Percentiles rank a stretch among this genome's conserved stretches.
Conservation (phyloP, 2,329 filamentous ascomycete genomes). For the Epichloe sp. region DNA sequence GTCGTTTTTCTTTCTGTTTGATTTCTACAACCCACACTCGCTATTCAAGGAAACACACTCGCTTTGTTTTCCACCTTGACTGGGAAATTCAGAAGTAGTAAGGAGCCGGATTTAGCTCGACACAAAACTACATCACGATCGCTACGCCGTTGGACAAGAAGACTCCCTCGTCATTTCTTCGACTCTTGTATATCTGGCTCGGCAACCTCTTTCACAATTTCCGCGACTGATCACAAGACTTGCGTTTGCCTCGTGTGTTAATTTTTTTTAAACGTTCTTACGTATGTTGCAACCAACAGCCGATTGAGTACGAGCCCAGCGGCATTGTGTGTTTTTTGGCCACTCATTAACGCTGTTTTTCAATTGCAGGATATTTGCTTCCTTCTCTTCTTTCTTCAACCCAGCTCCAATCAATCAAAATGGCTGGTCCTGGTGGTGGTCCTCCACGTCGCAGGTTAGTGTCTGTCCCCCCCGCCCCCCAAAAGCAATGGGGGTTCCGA, state of each 20-base stretch:
- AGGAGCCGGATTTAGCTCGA: not conserved
- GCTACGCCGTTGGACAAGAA: slow-evolving; percentile 16
- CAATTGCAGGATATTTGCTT: not conserved
- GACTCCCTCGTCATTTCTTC: not conserved
- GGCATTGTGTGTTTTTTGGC: no score
- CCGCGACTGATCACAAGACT: slow-evolving; percentile 21
- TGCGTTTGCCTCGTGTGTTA: slow-evolving; percentile 12
- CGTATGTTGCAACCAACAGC: slow-evolving; percentile 13
- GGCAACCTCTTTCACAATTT: slow-evolving; percentile 20
- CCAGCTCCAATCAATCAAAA: slow-evolving; percentile 27
- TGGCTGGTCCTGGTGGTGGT: slow-evolving; percentile 91
- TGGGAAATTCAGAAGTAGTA: slow-evolving; percentile 1
- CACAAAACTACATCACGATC: slow-evolving; percentile 18
- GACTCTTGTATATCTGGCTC: not conserved
- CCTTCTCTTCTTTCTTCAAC: not conserved
- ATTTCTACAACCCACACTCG: slow-evolving; percentile 18
- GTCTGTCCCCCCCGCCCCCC: not conserved
- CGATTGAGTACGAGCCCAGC: no score
- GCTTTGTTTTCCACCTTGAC: slow-evolving; percentile 2
- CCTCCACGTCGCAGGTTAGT: slow-evolving; percentile 60
- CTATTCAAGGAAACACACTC: slow-evolving; percentile 13
- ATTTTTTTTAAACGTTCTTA: slow-evolving; percentile 10
- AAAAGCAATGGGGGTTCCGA: not conserved
- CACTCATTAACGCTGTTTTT: not conserved
- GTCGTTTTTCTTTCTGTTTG: slow-evolving; percentile 4